Evolutionary conservation across 139 green algal species (phyloP), one percentile per base, ranked within the genome.

Genomic region (Chlamydomonas sp.): DNA sequence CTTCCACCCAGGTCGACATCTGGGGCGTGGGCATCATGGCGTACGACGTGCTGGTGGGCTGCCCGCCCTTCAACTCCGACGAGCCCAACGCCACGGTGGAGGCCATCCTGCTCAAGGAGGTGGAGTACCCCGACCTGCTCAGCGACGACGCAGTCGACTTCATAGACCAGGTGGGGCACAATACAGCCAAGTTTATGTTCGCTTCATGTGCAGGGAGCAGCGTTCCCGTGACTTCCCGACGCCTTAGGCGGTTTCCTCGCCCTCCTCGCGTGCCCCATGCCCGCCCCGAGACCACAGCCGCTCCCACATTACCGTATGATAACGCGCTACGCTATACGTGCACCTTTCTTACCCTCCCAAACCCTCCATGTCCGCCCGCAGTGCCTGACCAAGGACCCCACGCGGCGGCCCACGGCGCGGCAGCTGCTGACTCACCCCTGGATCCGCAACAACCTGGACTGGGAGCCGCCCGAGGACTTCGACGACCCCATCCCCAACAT

Each of bases 331-430:
- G 31, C 31, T 49, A 49, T 49, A 49, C 31, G 31, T 49, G 31
- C 31, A 49, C 63, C 79, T 5, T 10, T n/a, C 18, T 9, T 49
- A 63, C 79, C 14, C 63, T 20, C 61, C 71, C 59, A 20, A 8
- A 58, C 58, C 58, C 60, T 10, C 9, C 20, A 17, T 66, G 58
- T 99, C 77, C 97, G 31, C 98, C 72, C 89, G 62, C 94, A 97
- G 91, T 99, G 98, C 91, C 92, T 98, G 15, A 91, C 89, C n/a
- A 95, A 94, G 68, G 78, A 93, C 64, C 89, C 92, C 5, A 18
- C 85, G 15, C 75, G 93, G 79, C 90, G 96, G 31, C 95, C 94
- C 57, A 93, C 90, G 58, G 96, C 95, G 12, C 79, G 79, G 8
- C 80, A 94, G 83, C 90, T 97, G 79, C 92, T 96, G 82, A 57